Percentiles rank a stretch among this genome's conserved stretches.
Conservation (phyloP, 495 filamentous ascomycete species). For the Endocarpon pusillum region DNA sequence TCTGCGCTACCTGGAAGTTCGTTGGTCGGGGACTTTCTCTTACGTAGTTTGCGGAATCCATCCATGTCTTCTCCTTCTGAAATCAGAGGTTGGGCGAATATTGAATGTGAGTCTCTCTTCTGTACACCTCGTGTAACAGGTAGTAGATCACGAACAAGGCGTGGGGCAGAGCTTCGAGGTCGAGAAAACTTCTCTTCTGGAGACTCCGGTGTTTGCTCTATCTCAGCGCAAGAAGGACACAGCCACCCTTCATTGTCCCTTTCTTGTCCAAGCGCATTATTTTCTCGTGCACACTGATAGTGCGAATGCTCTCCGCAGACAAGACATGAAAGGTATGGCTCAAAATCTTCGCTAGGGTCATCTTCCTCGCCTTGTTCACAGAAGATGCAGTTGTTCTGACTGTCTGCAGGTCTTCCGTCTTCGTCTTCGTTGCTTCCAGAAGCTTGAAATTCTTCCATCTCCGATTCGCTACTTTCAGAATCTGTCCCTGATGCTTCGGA, state of each 20-base stretch:
- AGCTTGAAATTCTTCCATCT: conserved; percentile 44
- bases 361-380: conserved; percentile 72
- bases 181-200: conserved; percentile 21
- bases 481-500: conserved; percentile 32
- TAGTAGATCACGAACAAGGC: conserved; percentile 54
- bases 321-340: conserved; percentile 62
- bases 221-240: too few species aligned
- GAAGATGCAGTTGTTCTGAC: conserved; percentile 32
- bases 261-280: conserved; percentile 59
- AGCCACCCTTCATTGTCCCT: too few species aligned
- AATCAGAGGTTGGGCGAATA: conserved; percentile 59
- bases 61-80: conserved; percentile 70
- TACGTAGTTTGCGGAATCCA: conserved; percentile 70
- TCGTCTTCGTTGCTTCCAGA: too few species aligned
- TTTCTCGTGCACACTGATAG: conserved; percentile 78
- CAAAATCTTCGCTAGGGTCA: conserved; percentile 75
- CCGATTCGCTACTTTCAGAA: conserved; percentile 47
- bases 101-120: conserved; percentile 67
- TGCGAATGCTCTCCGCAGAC: conserved; percentile 84
- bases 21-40: conserved; percentile 53
- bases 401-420: too few species aligned
- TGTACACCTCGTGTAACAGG: conserved; percentile 50
- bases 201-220: conserved; percentile 12
- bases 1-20: conserved; percentile 26
- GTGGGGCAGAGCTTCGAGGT: conserved; percentile 25